Conservation (phyloP, 148 eudicot species). For the Rheum nobile region DNA sequence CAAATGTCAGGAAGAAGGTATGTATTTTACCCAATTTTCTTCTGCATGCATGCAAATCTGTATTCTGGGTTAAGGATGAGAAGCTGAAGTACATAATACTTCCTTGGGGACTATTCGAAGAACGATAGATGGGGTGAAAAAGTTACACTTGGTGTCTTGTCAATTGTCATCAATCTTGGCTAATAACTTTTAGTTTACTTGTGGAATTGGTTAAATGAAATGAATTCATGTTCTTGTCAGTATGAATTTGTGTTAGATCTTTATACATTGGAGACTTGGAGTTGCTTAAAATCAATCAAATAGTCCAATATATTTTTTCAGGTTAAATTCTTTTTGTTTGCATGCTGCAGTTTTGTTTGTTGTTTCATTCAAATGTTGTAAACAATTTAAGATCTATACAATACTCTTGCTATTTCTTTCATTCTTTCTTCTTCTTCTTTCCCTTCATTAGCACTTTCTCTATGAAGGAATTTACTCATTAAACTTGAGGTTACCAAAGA, state of each 20-base stretch:
- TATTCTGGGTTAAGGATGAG: background rate
- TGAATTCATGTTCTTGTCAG: background rate
- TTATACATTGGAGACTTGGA: background rate
- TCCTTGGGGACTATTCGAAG: background rate
- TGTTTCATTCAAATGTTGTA: background rate
- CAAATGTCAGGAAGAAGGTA: conserved; percentile 93
- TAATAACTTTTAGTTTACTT: background rate
- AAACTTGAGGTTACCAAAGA: too few relatives aligned
- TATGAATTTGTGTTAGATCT: background rate
- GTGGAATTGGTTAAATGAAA: background rate
- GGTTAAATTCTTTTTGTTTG: background rate
- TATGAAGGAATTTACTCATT: too few relatives aligned
- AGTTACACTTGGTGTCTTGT: background rate
- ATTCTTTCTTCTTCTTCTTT: background rate
- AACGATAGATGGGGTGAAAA: background rate
- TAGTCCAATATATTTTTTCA: background rate
- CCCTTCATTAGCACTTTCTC: too few relatives aligned
- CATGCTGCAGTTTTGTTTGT: background rate
- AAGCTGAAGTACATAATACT: background rate
- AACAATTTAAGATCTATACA: background rate
- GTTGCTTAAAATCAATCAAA: background rate
- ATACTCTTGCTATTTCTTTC: background rate
- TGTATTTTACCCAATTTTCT: conserved; percentile 7
- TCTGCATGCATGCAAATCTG: background rate
- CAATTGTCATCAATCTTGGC: background rate